Conservation (phyloP, 2,329 filamentous ascomycete species). For the Lachnellula suecica region DNA sequence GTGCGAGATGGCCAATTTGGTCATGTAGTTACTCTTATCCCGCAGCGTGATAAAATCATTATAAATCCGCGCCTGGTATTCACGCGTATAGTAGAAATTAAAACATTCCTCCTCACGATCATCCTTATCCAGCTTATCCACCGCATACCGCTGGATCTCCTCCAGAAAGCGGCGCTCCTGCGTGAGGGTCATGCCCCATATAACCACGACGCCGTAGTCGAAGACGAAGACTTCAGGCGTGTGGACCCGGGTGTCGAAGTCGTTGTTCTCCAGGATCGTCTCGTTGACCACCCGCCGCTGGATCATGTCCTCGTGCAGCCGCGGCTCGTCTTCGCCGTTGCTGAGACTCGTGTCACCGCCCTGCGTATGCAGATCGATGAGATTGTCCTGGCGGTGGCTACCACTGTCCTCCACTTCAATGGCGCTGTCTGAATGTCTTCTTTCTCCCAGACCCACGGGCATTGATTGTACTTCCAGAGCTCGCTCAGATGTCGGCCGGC, state of each 20-base stretch:
- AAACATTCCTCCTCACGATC: conserved; percentile 96
- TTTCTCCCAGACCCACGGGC: conserved; percentile 50
- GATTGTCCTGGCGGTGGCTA: conserved; percentile 54
- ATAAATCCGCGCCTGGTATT: conserved; percentile 98
- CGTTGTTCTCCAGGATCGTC: conserved; percentile 41
- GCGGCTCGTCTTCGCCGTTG: conserved; percentile 29
- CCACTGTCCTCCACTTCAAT: conserved; percentile 64
- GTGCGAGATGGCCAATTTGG: conserved; percentile 93
- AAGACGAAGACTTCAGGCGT: conserved; percentile 95
- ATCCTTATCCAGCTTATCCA: conserved; percentile 82
- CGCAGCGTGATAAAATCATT: conserved; percentile 97
- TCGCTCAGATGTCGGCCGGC: conserved; percentile 41
- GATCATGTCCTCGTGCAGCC: conserved; percentile 23
- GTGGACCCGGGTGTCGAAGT: conserved; percentile 86
- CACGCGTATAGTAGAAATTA: conserved; percentile 98
- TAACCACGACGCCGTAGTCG: conserved; percentile 94
- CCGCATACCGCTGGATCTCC: conserved; percentile 91
- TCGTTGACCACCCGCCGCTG: conserved; percentile 37
- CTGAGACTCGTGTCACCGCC: conserved; percentile 32
- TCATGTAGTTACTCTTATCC: conserved; percentile 97
- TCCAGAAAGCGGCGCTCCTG: conserved; percentile 91
- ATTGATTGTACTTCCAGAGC: conserved; percentile 27
- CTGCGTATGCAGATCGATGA: conserved; percentile 58
- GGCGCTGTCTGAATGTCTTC: conserved; percentile 75
- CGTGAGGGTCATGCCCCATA: conserved; percentile 94